Conservation (phyloP, 768 basidiomycete genomes). For the Tulasnella sp. region DNA sequence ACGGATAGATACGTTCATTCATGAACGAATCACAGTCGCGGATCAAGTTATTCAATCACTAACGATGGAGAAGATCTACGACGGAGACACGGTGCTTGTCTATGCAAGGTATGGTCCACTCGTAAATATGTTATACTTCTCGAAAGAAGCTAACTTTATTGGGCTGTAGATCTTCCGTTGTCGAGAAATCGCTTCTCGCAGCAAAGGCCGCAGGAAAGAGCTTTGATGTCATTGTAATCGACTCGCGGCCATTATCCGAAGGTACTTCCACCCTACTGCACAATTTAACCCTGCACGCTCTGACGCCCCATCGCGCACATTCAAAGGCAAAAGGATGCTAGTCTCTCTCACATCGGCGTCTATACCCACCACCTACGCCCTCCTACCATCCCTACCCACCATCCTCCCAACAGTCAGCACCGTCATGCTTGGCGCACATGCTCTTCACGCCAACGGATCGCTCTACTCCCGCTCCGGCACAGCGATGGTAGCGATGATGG, state of each 20-base stretch:
- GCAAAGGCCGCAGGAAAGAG: slow-evolving; percentile 62
- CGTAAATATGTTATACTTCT: no score
- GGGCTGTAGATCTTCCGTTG: slow-evolving; percentile 69
- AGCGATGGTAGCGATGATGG: slow-evolving; percentile 93
- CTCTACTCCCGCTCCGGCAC: slow-evolving; percentile 92
- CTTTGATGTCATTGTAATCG: slow-evolving; percentile 87
- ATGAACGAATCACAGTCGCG: slow-evolving; percentile 85
- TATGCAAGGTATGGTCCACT: slow-evolving; percentile 59
- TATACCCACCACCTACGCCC: slow-evolving; percentile 81
- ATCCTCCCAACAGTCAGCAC: slow-evolving; percentile 72
- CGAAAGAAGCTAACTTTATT: no score
- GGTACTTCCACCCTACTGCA: slow-evolving; percentile 32
- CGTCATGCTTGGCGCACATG: slow-evolving; percentile 86
- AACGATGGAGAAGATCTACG: slow-evolving; percentile 86
- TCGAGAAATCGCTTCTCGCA: slow-evolving; percentile 75
- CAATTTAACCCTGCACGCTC: not conserved
- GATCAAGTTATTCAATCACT: slow-evolving; percentile 86
- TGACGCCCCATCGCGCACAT: no score
- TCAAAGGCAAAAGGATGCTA: slow-evolving; percentile 68
- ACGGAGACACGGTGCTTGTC: slow-evolving; percentile 85
- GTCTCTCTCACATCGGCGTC: slow-evolving; percentile 51
- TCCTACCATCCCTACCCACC: slow-evolving; percentile 76
- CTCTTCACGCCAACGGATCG: slow-evolving; percentile 87
- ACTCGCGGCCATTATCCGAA: slow-evolving; percentile 91
- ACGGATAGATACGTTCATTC: slow-evolving; percentile 87